phyloP scores from a whole-genome alignment of 2,329 filamentous ascomycete genomes.

The Didymella pomorum region DNA sequence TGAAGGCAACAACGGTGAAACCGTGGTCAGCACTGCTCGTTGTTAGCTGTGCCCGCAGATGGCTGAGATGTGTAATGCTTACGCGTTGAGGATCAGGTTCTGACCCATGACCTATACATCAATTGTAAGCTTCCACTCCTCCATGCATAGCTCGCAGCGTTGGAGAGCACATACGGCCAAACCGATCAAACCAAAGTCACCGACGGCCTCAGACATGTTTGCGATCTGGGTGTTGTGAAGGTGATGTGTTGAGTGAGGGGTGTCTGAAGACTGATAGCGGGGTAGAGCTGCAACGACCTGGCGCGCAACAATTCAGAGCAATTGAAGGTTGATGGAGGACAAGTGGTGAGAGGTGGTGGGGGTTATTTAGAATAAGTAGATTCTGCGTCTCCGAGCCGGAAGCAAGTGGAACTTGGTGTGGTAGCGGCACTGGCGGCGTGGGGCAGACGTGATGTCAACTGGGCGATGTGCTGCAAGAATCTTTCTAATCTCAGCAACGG shows the following conservation, averaged over 20 bases:
- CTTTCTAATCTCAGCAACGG: conserved; percentile 37
- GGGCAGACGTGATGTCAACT: conserved; percentile 41
- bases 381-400: conserved; percentile 40
- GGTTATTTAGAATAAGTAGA: conserved; percentile 46
- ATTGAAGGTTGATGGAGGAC: conserved; percentile 37
- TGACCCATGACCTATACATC: conserved; percentile 56
- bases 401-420: conserved; percentile 31
- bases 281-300: conserved; percentile 43
- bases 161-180: conserved; percentile 52
- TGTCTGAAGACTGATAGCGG: conserved; percentile 35
- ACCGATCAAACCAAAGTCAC: conserved; percentile 62
- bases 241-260: conserved; percentile 22
- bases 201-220: conserved; percentile 53
- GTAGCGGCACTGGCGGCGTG: conserved; percentile 39
- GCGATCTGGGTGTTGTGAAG: conserved; percentile 21
- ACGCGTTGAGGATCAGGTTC: conserved; percentile 64
- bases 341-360: conserved; percentile 36
- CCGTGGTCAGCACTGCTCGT: conserved; percentile 61
- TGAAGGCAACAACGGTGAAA: conserved; percentile 98
- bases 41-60: conserved; percentile 38
- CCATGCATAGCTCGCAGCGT: not conserved
- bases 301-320: conserved; percentile 39
- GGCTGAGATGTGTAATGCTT: conserved; percentile 36
- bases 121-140: conserved; percentile 29
- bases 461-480: conserved; percentile 30